Percentiles rank a stretch among this genome's conserved stretches.
Conservation (phyloP, 2,329 filamentous ascomycete genomes). For the Beauveria asiatica region DNA sequence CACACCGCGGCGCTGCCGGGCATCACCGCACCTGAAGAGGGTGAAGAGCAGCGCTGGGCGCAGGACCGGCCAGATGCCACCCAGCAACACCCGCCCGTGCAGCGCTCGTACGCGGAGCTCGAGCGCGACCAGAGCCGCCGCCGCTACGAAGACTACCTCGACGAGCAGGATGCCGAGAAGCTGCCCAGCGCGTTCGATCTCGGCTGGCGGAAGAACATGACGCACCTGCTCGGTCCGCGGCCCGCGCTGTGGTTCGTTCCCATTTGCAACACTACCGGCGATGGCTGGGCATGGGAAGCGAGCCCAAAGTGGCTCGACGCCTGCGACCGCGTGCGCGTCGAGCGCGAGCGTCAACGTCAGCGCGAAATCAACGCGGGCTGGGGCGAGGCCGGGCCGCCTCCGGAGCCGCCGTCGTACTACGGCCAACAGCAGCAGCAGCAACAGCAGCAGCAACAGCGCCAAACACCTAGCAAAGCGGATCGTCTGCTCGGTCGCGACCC, state of each 20-base stretch:
- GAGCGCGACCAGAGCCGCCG: slow-evolving; percentile 46
- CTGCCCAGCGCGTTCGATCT: slow-evolving; percentile 92
- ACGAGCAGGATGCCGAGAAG: slow-evolving; percentile 80
- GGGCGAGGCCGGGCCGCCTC: slow-evolving; percentile 36
- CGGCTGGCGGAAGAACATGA: slow-evolving; percentile 70
- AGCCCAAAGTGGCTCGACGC: slow-evolving; percentile 70
- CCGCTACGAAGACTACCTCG: slow-evolving; percentile 65
- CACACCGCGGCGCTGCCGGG: slow-evolving; percentile 76
- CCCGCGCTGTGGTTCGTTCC: slow-evolving; percentile 72
- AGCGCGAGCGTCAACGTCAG: slow-evolving; percentile 51
- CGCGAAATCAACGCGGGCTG: slow-evolving; percentile 61
- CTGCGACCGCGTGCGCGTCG: slow-evolving; percentile 50
- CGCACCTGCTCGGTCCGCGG: slow-evolving; percentile 70
- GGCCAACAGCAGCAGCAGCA: slow-evolving; percentile 19
- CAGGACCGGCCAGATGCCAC: slow-evolving; percentile 15
- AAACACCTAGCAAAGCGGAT: slow-evolving; percentile 42
- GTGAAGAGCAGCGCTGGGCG: slow-evolving; percentile 47
- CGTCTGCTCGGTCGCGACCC: slow-evolving; percentile 50
- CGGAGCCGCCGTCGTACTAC: slow-evolving; percentile 13
- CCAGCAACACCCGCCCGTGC: slow-evolving; percentile 25
- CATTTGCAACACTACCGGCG: slow-evolving; percentile 74
- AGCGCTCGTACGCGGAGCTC: slow-evolving; percentile 45
- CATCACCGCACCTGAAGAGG: slow-evolving; percentile 73
- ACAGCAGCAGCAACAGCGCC: not conserved
- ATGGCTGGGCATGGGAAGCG: slow-evolving; percentile 92